Evolutionary conservation across 2,329 filamentous ascomycete genomes (phyloP), one percentile per base, ranked within the genome.

Genomic region (Pseudogymnoascus sp.): DNA sequence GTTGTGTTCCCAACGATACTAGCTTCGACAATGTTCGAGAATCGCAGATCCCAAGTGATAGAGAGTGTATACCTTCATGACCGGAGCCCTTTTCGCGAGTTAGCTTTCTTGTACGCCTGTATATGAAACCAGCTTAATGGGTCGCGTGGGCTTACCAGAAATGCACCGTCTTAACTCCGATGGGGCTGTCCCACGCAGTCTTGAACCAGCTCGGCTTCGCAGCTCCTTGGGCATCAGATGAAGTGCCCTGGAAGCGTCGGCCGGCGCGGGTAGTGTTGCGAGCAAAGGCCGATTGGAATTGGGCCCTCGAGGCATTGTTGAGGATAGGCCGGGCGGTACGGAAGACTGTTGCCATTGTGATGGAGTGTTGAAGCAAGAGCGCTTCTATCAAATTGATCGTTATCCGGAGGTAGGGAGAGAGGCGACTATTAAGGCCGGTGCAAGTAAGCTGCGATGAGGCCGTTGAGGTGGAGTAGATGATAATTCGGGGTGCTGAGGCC

Each of bases 101-200:
- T 64, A 64, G 63, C 60, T 61, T 61, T 39, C 39, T 16, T 41
- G 16, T 14, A 60, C 60, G 57, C 38, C 18, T 32, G 30, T 38
- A 54, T 32, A 54, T 54, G 2, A 32, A 54, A 32, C 25, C 16
- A 32, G 18, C 16, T 11, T 14, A 18, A 32, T 54, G 47, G 47
- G 28, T 54, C 47, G 47, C 47, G 47, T 54, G 47, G 47, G 47
- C 81, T 66, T 79, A 93, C 93, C 94, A 99, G 79, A 99, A 99
- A 77, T 99, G 94, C 70, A 99, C 94, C 64, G 94, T 99, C 87
- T 91, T 91, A 69, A 92, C 69, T 59, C 90, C 90, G 66, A 92
- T 76, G 65, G 89, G 88, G 74, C 88, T 91, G 75, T 90, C 85
- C 88, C 87, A 91, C 81, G 95, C 84, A 76, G 86, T 86, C 79